These are phyloP conservation scores for Kwoniella bestiolae DNA, from an alignment of 768 basidiomycete species.

Conservation along the genomic window DNA sequence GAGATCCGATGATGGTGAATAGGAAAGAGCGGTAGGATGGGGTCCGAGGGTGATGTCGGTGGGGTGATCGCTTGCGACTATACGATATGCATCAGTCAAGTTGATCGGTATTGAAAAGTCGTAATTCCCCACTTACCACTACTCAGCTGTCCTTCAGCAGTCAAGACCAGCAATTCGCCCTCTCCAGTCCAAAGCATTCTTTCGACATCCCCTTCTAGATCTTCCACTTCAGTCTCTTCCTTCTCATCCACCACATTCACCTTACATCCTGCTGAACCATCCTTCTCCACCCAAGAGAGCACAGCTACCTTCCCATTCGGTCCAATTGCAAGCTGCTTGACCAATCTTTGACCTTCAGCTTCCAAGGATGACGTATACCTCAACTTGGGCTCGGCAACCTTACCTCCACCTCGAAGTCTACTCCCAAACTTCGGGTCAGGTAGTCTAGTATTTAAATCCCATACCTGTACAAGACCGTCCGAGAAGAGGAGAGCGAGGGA, in stretches of 20 bases:
- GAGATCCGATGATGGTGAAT: constrained; percentile 46
- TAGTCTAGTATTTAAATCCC: constrained; percentile 70
- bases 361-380: constrained; percentile 21
- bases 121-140: constrained; percentile 26
- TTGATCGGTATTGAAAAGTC: too few relatives aligned
- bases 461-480: constrained; percentile 70
- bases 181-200: constrained; percentile 24
- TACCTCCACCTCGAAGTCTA: constrained; percentile 50
- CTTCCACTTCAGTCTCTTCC: constrained; percentile 7
- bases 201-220: constrained; percentile 18
- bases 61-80: constrained; percentile 24
- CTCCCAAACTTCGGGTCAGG: constrained; percentile 43
- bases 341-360: constrained; percentile 27
- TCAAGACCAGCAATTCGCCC: constrained; percentile 31
- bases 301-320: constrained; percentile 35
- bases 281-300: constrained; percentile 21
- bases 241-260: constrained; percentile 13
- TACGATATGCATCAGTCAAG: neutral
- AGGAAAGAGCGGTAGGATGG: constrained; percentile 30
- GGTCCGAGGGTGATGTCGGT: constrained; percentile 33
- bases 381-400: constrained; percentile 50
- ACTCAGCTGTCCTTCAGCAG: constrained; percentile 12
- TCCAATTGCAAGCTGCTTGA: constrained; percentile 40
- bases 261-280: constrained; percentile 7
- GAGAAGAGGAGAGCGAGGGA: constrained; percentile 72